Conservation (phyloP, 768 basidiomycete genomes). For the Leccinellum luteum region DNA sequence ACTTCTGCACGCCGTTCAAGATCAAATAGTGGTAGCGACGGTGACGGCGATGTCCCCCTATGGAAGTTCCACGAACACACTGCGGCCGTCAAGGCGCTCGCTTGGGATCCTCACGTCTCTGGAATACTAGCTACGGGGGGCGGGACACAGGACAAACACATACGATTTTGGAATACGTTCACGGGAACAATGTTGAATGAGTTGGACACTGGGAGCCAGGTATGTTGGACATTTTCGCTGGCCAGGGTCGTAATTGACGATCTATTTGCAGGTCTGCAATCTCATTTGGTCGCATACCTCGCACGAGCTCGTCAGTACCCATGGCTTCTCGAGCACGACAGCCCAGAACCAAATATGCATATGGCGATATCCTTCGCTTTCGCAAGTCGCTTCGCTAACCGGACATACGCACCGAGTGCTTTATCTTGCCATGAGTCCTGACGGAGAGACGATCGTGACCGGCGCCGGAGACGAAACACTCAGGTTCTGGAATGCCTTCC, state of each 20-base stretch:
- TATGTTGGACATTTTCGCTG: conserved; percentile 26
- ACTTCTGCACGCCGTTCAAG: conserved; percentile 22
- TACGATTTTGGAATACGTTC: conserved; percentile 94
- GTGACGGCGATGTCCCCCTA: conserved; percentile 59
- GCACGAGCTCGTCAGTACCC: conserved; percentile 96
- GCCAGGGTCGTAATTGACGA: conserved; percentile 3
- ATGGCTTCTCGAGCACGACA: conserved; percentile 91
- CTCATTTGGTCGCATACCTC: conserved; percentile 95
- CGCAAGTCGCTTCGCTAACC: conserved; percentile 91
- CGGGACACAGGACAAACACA: conserved; percentile 98
- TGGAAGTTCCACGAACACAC: conserved; percentile 97
- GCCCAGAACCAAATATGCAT: conserved; percentile 96
- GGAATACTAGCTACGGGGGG: conserved; percentile 93
- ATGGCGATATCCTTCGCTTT: conserved; percentile 91
- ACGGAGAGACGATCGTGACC: conserved; percentile 97
- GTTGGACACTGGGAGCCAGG: conserved; percentile 95
- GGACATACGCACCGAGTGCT: conserved; percentile 95
- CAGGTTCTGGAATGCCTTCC: conserved; percentile 97
- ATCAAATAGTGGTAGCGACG: conserved; percentile 28
- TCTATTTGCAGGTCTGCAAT: conserved; percentile 79
- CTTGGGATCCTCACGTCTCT: conserved; percentile 95
- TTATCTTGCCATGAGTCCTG: conserved; percentile 96
- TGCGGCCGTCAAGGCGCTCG: conserved; percentile 96
- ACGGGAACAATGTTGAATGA: conserved; percentile 84
- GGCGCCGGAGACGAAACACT: conserved; percentile 98